These are phyloP conservation scores for Suillus alpinus DNA, from an alignment of 768 basidiomycete species.

Conservation along the genomic window DNA sequence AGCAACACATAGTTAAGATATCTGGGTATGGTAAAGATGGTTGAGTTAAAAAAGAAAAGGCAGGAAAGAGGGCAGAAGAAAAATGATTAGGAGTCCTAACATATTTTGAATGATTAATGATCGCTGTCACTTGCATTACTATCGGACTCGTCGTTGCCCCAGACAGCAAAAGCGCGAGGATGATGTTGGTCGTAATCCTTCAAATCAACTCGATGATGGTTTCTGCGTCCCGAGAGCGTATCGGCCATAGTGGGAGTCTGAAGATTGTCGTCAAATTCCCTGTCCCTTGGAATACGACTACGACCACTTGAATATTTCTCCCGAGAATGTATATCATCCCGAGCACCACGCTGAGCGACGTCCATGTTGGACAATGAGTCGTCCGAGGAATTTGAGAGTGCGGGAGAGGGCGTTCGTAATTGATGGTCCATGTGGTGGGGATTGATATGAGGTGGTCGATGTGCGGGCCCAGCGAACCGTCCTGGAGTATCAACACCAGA, in stretches of 20 bases:
- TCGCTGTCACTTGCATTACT: constrained; percentile 79
- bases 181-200: constrained; percentile 26
- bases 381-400: constrained; percentile 39
- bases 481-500: constrained; percentile 67
- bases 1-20: not conserved
- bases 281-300: constrained; percentile 59
- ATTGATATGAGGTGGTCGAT: constrained; percentile 41
- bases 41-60: not conserved
- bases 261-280: constrained; percentile 55
- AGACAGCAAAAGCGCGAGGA: constrained; percentile 74
- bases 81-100: not conserved
- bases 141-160: constrained; percentile 88
- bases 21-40: not conserved
- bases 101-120: constrained; percentile 18
- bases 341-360: constrained; percentile 42
- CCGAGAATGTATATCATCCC: constrained; percentile 50
- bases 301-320: constrained; percentile 39
- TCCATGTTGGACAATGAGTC: constrained; percentile 33
- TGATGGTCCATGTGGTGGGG: constrained; percentile 11
- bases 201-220: constrained; percentile 10
- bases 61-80: not conserved
- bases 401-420: constrained; percentile 27
- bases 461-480: constrained; percentile 52
- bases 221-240: constrained; percentile 14
- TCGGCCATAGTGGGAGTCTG: constrained; percentile 62